Evolutionary conservation across 2,329 filamentous ascomycete species (phyloP), one percentile per base, ranked within the genome.

Genomic region (Hypoxylon sp.): DNA sequence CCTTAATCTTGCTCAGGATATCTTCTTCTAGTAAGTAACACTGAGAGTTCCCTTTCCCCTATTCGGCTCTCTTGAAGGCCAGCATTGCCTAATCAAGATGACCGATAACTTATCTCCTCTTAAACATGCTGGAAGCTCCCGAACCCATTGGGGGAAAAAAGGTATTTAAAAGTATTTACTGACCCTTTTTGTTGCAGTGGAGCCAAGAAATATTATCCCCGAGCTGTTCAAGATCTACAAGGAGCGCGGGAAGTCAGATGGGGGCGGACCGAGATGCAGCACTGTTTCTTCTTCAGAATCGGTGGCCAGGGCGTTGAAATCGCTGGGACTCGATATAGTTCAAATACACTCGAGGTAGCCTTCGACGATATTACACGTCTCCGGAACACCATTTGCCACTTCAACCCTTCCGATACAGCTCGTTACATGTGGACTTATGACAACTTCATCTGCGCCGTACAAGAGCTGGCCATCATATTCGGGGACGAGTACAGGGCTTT

Each of bases 341-440:
- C 11, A 19, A 3, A 19, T 1, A 6, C n/a, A 14, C 37, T 48
- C 19, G 22, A 48, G 44, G 4, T 31, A 2, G 11, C 3, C 5
- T 29, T 33, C 11, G 39, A 22, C 13, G n/a, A 39, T 26, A 50
- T 63, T 3, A 48, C 52, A 2, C 3, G 4, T 1, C 52, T 61
- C 2, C 51, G 63, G 5, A 65, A 65, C 17, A 24, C 14, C 1
- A 47, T 62, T 2, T 66, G 63, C 31, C 57, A 62, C n/a, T 66
- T 51, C 37, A 3, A 11, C 11, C 6, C 9, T n/a, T 35, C 8
- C 4, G 17, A 37, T 13, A 31, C 39, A 13, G 13, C 14, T 3
- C 10, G 17, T 39, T 3, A 0, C 5, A 9, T 53, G 3, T 2
- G 3, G 9, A 2, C 1, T 4, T 31, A 59, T 14, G 63, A 65